Evolutionary conservation across 2,329 filamentous ascomycete species (phyloP), one percentile per base, ranked within the genome.

Genomic region (Didymella pinodella): DNA sequence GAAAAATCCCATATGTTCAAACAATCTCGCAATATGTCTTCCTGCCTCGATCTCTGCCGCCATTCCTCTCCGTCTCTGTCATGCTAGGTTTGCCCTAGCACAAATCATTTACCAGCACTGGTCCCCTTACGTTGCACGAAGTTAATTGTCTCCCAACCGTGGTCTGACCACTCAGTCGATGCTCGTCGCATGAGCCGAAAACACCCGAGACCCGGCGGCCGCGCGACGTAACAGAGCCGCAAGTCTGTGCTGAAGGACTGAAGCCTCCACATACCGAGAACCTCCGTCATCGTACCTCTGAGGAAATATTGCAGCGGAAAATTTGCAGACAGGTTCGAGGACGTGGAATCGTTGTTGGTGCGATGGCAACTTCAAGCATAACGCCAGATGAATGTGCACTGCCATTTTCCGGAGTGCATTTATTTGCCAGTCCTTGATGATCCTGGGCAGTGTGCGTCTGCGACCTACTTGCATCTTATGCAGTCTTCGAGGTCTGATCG

Each of bases 201-300:
- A 32, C 46, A 54, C 56, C 56, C 56, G 56, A 51, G 28, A 48
- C 51, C 55, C 50, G 50, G 26, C 56, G 56, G 56, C 56, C 56
- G 56, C 56, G 56, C 56, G 50, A 59, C 46, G 22, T 50, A 59
- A 54, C 56, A 59, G 50, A 59, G 46, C 56, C 50, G 41, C 50
- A 59, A 28, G 56, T 54, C 56, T 54, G 56, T 59, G 56, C 56
- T 46, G 18, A 40, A 14, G 34, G 8, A 54, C 40, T n/a, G 25
- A 12, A 54, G 29, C 47, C 51, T 47, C 50, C 50, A 59, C 46
- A 48, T 59, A 51, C 50, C 56, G 56, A 54, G 4, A 43, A 29
- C 11, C 46, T 50, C 50, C 51, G 51, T 59, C 41, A 48, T 51
- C 3, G 28, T 29, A 26, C 29, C 14, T 43, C 12, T 5, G 25